phyloP scores from a whole-genome alignment of 495 filamentous ascomycete species.

The Chaetomium fimeti region DNA sequence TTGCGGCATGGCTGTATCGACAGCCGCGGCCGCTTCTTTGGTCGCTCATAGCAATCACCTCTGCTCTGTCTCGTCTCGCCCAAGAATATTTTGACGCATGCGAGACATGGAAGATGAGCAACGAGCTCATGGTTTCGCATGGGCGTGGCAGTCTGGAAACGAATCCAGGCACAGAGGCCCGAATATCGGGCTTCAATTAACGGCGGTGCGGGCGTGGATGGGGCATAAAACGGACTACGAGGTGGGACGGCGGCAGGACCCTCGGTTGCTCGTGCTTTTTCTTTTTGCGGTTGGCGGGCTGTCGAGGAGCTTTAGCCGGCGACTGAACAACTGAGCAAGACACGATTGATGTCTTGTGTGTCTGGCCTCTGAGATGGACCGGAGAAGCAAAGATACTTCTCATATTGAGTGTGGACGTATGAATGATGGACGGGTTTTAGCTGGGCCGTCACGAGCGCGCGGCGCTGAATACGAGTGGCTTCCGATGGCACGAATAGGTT shows the following conservation, averaged over 20 bases:
- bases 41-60: conserved; percentile 4
- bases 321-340: not conserved
- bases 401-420: not conserved
- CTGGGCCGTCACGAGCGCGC: not conserved
- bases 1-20: conserved; percentile 18
- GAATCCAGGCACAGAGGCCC: not conserved
- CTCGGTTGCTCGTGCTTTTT: conserved; percentile 10
- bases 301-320: not conserved
- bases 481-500: not conserved
- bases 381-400: conserved; percentile 2
- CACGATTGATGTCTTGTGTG: conserved; percentile 1
- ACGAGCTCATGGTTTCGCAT: not conserved
- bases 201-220: not conserved
- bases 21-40: conserved; percentile 11
- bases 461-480: not conserved
- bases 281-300: not conserved
- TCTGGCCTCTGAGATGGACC: conserved; percentile 3
- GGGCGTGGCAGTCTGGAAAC: not conserved
- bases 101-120: not conserved
- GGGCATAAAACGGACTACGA: not conserved
- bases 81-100: not conserved
- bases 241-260: conserved; percentile 4
- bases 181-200: not conserved
- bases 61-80: conserved; percentile 9
- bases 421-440: not conserved